Base-by-base conservation (phyloP, 2,329 filamentous ascomycete genomes). In the Microthyrium microscopicum region DNA sequence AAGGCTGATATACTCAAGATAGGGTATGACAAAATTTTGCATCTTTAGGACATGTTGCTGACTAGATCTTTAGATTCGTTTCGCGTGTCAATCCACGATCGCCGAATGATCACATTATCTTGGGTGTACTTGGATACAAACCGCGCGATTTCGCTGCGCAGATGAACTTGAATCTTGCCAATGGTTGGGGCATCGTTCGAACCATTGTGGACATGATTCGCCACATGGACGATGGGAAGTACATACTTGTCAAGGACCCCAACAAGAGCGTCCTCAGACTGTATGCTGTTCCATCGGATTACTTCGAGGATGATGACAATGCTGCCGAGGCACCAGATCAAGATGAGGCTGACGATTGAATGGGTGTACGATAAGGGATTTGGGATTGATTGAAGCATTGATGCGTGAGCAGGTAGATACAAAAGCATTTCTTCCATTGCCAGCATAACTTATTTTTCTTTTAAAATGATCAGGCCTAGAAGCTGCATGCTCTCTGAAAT, bases 1-100 rank as follows among this genome's bases (percentile, higher is more conserved):
- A 85, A 85, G 62, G 85, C 89, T n/a, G 89, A 98, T 54, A 68
- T 84, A 44, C 94, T 98, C 84, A 98, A 95, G 68, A 75, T 98
- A 56, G 89, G 83, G 79, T 85, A 66, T 44, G 75, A 66, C 26
- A 40, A 41, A 15, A n/a, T 5, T 26, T 34, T 20, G 11, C 28
- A 36, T 26, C 19, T 21, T 21, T 28, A 30, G 16, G 9, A 41
- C 15, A 32, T 30, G 18, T 44, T 41, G 42, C 39, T 5, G 9
- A 24, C 15, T 15, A 41, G 48, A 18, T 2, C 6, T 29, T 39
- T 45, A 87, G 87, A 49, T 98, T 98, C 62, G 84, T 98, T 42
- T 94, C 87, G 34, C 84, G 89, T 49, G 71, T 75, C 47, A 93
- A 87, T 66, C 87, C 89, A 45, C 87, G 89, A 65, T 74, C 72